A percentile compares a stretch with the other conserved stretches of the same genome.
Evolutionary conservation across 2,329 filamentous ascomycete species (phyloP).

Genomic region (Penicillium olsonii): DNA sequence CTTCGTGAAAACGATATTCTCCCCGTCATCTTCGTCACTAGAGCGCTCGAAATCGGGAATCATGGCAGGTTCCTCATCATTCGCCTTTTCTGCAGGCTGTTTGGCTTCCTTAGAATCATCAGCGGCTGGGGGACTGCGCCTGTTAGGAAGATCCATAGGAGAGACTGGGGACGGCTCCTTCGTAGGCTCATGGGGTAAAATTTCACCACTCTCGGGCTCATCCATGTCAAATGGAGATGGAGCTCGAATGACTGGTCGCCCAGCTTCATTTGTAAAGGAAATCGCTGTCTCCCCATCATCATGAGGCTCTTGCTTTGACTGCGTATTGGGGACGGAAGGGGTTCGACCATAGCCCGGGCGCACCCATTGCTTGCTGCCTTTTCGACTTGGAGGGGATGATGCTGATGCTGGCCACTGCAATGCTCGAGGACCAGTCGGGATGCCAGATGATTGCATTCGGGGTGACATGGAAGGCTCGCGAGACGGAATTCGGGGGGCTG

Average conservation of each 20-base stretch:
- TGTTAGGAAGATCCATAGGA: slow-evolving; percentile 15
- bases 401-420: slow-evolving; percentile 33
- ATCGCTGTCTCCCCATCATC: slow-evolving; percentile 30
- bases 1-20: slow-evolving; percentile 48
- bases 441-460: slow-evolving; percentile 35
- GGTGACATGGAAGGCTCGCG: slow-evolving; percentile 40
- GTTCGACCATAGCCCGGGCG: slow-evolving; percentile 37
- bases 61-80: slow-evolving; percentile 16
- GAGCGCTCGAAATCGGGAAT: slow-evolving; percentile 38
- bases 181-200: slow-evolving; percentile 1
- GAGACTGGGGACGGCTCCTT: slow-evolving; percentile 11
- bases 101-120: slow-evolving; percentile 5
- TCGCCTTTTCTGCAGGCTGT: slow-evolving; percentile 4
- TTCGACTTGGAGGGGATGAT: slow-evolving; percentile 33
- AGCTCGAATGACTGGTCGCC: slow-evolving; percentile 15
- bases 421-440: slow-evolving; percentile 46
- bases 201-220: slow-evolving; percentile 7
- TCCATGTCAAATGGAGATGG: background rate
- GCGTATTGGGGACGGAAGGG: slow-evolving; percentile 19
- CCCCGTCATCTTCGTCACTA: slow-evolving; percentile 50
- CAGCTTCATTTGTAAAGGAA: slow-evolving; percentile 22
- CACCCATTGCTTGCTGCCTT: slow-evolving; percentile 42
- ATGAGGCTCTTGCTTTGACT: slow-evolving; percentile 33
- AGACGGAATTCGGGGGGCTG: slow-evolving; percentile 30
- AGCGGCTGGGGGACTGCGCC: slow-evolving; percentile 12